Percentiles rank a stretch among this genome's conserved stretches.
Evolutionary conservation across 1,284 basidiomycete genomes (phyloP).

Genomic region (Moesziomyces parantarcticus): DNA sequence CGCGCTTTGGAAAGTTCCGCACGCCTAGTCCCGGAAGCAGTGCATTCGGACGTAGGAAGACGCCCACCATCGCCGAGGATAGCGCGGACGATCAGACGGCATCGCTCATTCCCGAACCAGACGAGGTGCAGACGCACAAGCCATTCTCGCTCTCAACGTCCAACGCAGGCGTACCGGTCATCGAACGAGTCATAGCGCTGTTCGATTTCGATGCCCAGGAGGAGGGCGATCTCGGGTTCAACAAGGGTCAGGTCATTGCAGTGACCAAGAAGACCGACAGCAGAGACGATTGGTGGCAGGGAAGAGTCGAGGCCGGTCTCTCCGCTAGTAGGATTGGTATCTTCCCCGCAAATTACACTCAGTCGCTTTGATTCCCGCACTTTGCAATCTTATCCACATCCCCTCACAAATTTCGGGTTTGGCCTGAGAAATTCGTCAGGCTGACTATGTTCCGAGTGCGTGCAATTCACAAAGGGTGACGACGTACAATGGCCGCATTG

Average conservation of each 20-base stretch:
- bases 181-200: constrained; percentile 55
- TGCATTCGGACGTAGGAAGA: constrained; percentile 37
- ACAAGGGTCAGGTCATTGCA: constrained; percentile 61
- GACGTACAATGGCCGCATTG: too few species aligned
- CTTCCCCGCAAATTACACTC: constrained; percentile 46
- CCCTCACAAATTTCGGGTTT: too few species aligned
- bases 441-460: too few species aligned
- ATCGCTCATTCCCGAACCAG: constrained; percentile 16
- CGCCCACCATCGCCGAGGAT: constrained; percentile 33
- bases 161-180: constrained; percentile 31
- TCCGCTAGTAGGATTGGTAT: constrained; percentile 32
- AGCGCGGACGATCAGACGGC: constrained; percentile 8
- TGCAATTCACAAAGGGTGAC: too few species aligned
- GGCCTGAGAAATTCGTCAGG: too few species aligned
- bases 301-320: constrained; percentile 44
- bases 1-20: constrained; percentile 33
- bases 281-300: constrained; percentile 64
- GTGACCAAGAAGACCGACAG: constrained; percentile 57
- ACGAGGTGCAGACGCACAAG: constrained; percentile 10
- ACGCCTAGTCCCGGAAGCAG: constrained; percentile 33
- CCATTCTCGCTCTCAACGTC: constrained; percentile 22
- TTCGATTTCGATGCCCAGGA: constrained; percentile 63
- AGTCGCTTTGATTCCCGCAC: constrained; percentile 30
- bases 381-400: too few species aligned
- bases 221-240: constrained; percentile 58